Evolutionary conservation across 441 rosid genomes (phyloP), one percentile per base, ranked within the genome.

Genomic region (Flueggea neowawraea): DNA sequence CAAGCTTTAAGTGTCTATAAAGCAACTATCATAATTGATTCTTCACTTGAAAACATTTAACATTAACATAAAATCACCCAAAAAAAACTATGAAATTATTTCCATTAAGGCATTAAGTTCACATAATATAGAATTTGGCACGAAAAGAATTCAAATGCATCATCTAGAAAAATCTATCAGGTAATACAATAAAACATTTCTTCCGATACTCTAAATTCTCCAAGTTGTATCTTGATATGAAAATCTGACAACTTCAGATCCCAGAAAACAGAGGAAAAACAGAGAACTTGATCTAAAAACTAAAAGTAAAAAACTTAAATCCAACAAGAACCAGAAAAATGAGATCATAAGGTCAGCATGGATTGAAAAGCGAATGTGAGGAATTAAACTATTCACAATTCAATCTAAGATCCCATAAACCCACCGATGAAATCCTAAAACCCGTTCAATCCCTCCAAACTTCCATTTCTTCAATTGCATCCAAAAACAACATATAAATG

Each of bases 251-350:
- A 43, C 45, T 31, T 15, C 12, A 13, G 12, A 11, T 36, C 39
- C 36, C 22, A 4, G 32, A 52, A 16, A 49, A 39, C 61, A 33
- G 31, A 32, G 52, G 39, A 15, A 50, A 50, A 50, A 57, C 52
- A 39, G 68, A 10, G 22, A 57, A 57, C 55, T 57, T 65, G 56
- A 39, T 65, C 69, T 52, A 43, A 51, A 52, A 57, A 9, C 39
- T 5, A n/a, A 39, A 33, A 43, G 41, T 7, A 17, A 54, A 4
- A 45, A 15, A 16, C 28, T 55, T 31, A 32, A 36, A 51, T 14
- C 48, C 6, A 39, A 16, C 10, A 47, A 14, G 14, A 39, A 16
- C 10, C 0, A 14, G 14, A 11, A 10, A 9, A 11, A 47, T 47
- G 50, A 10, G 50, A 47, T 47, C 50, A 47, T 47, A 14, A 10